phyloP scores from a whole-genome alignment of 495 filamentous ascomycete species.

The Recurvomyces mirabilis region DNA sequence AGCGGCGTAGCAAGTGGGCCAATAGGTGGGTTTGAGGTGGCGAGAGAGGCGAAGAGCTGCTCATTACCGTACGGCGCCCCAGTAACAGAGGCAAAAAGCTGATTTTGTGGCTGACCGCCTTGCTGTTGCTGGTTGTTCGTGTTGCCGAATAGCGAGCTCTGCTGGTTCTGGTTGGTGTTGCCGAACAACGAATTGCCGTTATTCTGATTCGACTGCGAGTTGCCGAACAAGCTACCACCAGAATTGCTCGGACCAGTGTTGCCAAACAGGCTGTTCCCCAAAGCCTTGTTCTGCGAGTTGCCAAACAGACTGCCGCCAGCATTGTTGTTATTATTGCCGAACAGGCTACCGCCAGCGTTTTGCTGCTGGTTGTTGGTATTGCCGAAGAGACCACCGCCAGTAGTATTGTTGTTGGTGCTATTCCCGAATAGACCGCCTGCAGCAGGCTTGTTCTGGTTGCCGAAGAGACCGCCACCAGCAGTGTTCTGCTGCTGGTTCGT shows the following conservation, averaged over 20 bases:
- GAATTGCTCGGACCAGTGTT: slow-evolving; percentile 36
- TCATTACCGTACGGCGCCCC: slow-evolving; percentile 74
- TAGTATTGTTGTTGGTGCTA: slow-evolving; percentile 17
- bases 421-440: slow-evolving; percentile 26
- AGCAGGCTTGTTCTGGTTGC: slow-evolving; percentile 29
- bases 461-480: slow-evolving; percentile 11
- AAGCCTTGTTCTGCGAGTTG: slow-evolving; percentile 9
- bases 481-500: not conserved
- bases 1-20: slow-evolving; percentile 83
- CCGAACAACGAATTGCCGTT: slow-evolving; percentile 26
- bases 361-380: slow-evolving; percentile 32
- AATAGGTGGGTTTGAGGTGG: slow-evolving; percentile 50
- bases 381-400: slow-evolving; percentile 24
- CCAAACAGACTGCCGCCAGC: slow-evolving; percentile 3
- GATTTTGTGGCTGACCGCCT: slow-evolving; percentile 33
- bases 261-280: slow-evolving; percentile 12
- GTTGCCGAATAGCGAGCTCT: slow-evolving; percentile 44
- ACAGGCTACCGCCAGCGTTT: slow-evolving; percentile 14
- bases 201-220: slow-evolving; percentile 25
- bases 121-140: slow-evolving; percentile 20
- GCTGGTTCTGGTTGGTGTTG: slow-evolving; percentile 27
- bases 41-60: slow-evolving; percentile 64
- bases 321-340: slow-evolving; percentile 12
- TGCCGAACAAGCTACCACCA: slow-evolving; percentile 40
- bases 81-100: slow-evolving; percentile 61